Evolutionary conservation across 2,329 filamentous ascomycete species (phyloP).

Genomic region (Xylariaceae sp.): DNA sequence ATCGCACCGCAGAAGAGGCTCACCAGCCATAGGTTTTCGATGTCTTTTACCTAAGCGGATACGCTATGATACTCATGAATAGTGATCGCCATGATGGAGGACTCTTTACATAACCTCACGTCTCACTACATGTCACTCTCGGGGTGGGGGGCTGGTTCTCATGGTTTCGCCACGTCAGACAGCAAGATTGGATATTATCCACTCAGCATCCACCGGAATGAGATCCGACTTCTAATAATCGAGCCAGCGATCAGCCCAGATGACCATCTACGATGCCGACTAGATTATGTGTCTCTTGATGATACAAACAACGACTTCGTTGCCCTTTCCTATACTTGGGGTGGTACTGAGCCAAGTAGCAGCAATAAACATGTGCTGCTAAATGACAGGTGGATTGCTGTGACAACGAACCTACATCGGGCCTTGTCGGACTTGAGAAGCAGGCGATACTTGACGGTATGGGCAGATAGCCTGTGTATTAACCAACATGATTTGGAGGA

Average conservation of each 20-base stretch:
- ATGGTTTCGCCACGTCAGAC: too few species aligned
- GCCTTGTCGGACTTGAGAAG: constrained; percentile 11
- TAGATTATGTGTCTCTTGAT: constrained; percentile 10
- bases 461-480: constrained; percentile 16
- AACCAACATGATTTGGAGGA: constrained; percentile 15
- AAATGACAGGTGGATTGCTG: constrained; percentile 5
- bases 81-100: too few species aligned
- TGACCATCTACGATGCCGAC: constrained; percentile 7
- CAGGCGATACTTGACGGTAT: constrained; percentile 11
- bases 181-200: too few species aligned
- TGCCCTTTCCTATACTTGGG: constrained; percentile 16
- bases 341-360: constrained; percentile 8
- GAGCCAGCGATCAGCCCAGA: constrained; percentile 4
- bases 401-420: constrained; percentile 13
- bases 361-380: constrained; percentile 9
- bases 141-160: too few species aligned
- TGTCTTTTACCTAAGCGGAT: too few species aligned
- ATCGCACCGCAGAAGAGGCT: too few species aligned
- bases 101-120: too few species aligned
- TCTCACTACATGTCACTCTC: too few species aligned
- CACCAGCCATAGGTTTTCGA: too few species aligned
- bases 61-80: too few species aligned
- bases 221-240: constrained; percentile 14
- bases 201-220: constrained; percentile 8
- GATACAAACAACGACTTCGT: constrained; percentile 13